Evolutionary conservation across 805 yeast species (phyloP).

Genomic region (Kockiozyma suomiensis): DNA sequence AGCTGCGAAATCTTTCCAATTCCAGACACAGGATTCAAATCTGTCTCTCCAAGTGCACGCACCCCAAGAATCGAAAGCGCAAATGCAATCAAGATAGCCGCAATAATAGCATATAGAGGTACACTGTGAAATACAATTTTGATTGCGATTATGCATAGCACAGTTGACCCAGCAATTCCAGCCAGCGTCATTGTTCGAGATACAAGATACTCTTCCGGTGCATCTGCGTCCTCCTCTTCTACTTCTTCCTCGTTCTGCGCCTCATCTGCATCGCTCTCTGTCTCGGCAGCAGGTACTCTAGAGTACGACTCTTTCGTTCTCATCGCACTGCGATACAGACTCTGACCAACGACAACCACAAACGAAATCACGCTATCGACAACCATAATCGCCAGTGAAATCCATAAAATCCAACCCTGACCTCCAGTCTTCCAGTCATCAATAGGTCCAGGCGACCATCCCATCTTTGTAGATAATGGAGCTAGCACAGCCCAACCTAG

Average conservation of each 20-base stretch:
- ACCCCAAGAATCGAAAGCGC: slow-evolving; percentile 84
- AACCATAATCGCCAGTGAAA: slow-evolving; percentile 89
- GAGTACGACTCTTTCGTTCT: slow-evolving; percentile 5
- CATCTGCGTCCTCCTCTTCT: slow-evolving; percentile 43
- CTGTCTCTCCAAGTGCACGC: slow-evolving; percentile 95
- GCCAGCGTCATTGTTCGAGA: slow-evolving; percentile 51
- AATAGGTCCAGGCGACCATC: slow-evolving; percentile 89
- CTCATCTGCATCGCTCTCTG: not conserved
- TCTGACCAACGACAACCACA: slow-evolving; percentile 45
- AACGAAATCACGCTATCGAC: slow-evolving; percentile 86
- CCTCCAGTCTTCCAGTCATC: slow-evolving; percentile 94
- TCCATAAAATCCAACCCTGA: slow-evolving; percentile 98
- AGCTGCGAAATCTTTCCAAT: slow-evolving; percentile 93
- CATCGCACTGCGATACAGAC: slow-evolving; percentile 17
- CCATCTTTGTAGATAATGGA: slow-evolving; percentile 66
- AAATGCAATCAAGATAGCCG: slow-evolving; percentile 75
- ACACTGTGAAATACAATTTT: slow-evolving; percentile 64
- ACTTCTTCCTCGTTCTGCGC: slow-evolving; percentile 12
- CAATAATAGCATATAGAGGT: slow-evolving; percentile 68
- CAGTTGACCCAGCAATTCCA: slow-evolving; percentile 68
- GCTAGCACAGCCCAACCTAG: slow-evolving; percentile 93
- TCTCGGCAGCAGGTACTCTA: slow-evolving; percentile 3
- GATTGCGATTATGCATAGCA: slow-evolving; percentile 68
- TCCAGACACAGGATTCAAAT: slow-evolving; percentile 94
- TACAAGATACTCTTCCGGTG: slow-evolving; percentile 53